Base-by-base conservation (phyloP, 306 rosid species). In the Parietaria judaica region DNA sequence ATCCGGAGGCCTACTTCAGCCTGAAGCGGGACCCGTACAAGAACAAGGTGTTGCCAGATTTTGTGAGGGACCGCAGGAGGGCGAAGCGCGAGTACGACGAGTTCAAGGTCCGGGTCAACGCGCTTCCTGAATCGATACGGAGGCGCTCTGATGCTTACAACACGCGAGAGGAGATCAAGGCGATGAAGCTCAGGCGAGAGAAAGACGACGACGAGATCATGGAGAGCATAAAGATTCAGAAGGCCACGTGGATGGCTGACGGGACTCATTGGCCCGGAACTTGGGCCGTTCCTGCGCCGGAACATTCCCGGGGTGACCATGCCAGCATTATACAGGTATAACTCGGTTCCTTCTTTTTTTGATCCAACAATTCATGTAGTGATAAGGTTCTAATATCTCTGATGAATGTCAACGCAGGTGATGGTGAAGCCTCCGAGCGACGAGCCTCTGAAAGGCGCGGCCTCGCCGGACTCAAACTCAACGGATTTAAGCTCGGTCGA, bases 241-340 rank as follows among this genome's bases (percentile, higher is more conserved):
- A 80, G 72, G 90, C 88, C 57, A 84, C 95, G 46, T 82, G 95
- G 88, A 87, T 87, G 95, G 70, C 84, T 55, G 88, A 87, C 69
- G 81, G 79, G 39, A 83, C 90, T 12, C 83, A 75, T 52, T 86
- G 95, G 95, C 95, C 90, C 12, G 95, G 95, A 23, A 81, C 91
- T 56, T 87, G 95, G 95, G 76, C 82, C 1, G 55, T 13, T 65
- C 14, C 84, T 38, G 68, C 74, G 7, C 74, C 78, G 1, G 88
- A 81, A 43, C 86, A 87, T 58, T 79, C 88, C 34, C 70, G 84
- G 73, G 88, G 95, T 34, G 95, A 87, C 78, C 95, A 87, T 77
- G 80, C 91, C 54, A 81, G 95, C 71, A 78, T 87, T 72, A 81
- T 87, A 51, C 95, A 87, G 86, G 95, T 87, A 67, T 41, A 41